Conservation (phyloP, 768 basidiomycete genomes). For the Kwoniella sp. region DNA sequence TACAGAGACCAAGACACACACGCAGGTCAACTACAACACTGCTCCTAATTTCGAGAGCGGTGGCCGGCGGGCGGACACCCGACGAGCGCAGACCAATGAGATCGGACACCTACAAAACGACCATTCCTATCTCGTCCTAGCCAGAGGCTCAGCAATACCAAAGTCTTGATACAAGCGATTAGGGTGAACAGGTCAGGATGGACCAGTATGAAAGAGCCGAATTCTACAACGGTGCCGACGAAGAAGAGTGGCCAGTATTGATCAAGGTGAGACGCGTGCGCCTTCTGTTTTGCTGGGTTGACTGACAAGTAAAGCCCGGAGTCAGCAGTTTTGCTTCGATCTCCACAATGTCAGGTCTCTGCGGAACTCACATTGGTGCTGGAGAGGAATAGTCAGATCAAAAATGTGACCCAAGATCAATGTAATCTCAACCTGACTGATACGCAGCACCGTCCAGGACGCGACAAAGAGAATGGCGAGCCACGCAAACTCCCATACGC, state of each 20-base stretch:
- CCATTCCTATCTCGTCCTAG: conserved; percentile 32
- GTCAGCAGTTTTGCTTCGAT: too few species aligned
- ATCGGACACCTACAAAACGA: conserved; percentile 28
- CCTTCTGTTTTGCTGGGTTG: conserved; percentile 5
- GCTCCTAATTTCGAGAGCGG: neutral
- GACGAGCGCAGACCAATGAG: too few species aligned
- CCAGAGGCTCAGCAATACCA: conserved; percentile 33
- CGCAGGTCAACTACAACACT: neutral
- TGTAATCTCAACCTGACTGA: conserved; percentile 14
- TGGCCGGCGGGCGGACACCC: neutral
- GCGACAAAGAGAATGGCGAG: conserved; percentile 19
- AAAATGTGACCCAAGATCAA: conserved; percentile 18
- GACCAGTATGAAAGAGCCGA: conserved; percentile 31
- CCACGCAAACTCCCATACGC: conserved; percentile 24
- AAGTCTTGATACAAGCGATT: conserved; percentile 40
- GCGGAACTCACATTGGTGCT: conserved; percentile 29
- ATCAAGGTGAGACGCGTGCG: conserved; percentile 28
- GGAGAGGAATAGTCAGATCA: conserved; percentile 28
- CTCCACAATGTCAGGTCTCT: too few species aligned
- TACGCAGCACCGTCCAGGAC: conserved; percentile 22
- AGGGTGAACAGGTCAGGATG: conserved; percentile 44
- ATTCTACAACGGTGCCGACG: conserved; percentile 27
- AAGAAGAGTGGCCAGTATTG: conserved; percentile 41
- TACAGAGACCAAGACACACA: neutral
- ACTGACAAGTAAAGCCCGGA: neutral